Conservation (phyloP, 2,329 filamentous ascomycete genomes). For the Apiospora kogelbergensis region DNA sequence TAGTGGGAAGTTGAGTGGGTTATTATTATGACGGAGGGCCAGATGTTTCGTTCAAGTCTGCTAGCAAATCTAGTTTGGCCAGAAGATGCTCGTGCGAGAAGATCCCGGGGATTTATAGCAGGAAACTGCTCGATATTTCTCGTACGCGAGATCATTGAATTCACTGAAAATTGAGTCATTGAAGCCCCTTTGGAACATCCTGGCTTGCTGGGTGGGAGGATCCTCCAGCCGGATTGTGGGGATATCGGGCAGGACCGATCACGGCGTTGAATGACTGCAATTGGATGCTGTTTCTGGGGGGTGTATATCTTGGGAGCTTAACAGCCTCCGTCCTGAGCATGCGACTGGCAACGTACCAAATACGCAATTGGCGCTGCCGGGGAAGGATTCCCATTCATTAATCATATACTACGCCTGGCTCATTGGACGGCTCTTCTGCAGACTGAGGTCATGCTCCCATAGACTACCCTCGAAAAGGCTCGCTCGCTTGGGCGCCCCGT, state of each 20-base stretch:
- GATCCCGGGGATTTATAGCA: background rate
- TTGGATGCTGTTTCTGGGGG: background rate
- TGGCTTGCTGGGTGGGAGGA: background rate
- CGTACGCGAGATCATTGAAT: background rate
- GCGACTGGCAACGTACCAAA: background rate
- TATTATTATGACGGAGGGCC: background rate
- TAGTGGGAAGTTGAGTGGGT: background rate
- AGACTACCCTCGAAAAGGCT: background rate
- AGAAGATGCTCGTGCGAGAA: background rate
- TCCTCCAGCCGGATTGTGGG: background rate
- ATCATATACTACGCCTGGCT: background rate
- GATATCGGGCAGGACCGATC: conserved; percentile 1
- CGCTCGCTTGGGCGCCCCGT: background rate
- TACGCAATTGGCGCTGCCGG: background rate
- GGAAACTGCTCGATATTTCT: background rate
- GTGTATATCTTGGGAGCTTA: background rate
- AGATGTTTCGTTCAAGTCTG: too few species aligned
- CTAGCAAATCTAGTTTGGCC: background rate
- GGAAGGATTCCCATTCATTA: background rate
- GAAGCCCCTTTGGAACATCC: background rate
- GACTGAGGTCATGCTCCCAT: background rate
- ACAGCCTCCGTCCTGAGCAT: background rate
- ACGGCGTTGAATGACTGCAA: conserved; percentile 3
- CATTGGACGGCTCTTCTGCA: background rate
- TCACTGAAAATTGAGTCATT: background rate